Evolutionary conservation across 192 early-diverging fungal genomes (phyloP).

Genomic region (Spinellus fusiger): DNA sequence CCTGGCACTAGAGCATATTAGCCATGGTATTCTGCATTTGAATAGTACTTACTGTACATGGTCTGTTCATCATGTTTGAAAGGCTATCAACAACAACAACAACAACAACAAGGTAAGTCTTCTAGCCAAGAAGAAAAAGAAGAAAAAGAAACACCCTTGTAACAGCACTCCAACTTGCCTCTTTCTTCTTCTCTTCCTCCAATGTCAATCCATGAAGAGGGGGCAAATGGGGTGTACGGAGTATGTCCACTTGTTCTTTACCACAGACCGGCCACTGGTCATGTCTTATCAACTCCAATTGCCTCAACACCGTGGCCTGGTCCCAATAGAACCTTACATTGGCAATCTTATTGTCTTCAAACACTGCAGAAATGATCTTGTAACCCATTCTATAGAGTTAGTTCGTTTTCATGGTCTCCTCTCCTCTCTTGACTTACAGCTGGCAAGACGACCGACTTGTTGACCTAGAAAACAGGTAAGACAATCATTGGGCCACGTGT

Average conservation of each 20-base stretch:
- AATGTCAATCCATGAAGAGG: neutral
- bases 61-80: neutral
- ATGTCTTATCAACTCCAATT: constrained; percentile 18
- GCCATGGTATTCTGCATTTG: neutral
- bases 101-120: neutral
- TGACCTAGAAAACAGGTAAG: neutral
- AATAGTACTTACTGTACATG: neutral
- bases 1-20: constrained; percentile 21
- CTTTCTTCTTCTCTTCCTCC: neutral
- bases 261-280: constrained; percentile 18
- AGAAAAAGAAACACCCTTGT: neutral
- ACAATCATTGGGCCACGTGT: neutral
- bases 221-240: neutral
- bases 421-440: neutral
- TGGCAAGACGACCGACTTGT: constrained; percentile 2
- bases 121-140: neutral
- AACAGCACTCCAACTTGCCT: too few relatives aligned
- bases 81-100: neutral
- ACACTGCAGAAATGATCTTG: constrained; percentile 24
- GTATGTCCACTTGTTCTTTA: constrained; percentile 17
- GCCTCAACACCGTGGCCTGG: constrained; percentile 31
- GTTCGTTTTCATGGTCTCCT: neutral
- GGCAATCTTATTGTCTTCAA: constrained; percentile 18
- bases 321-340: constrained; percentile 27
- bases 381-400: neutral